A percentile compares a stretch with the other conserved stretches of the same genome.
Conservation (phyloP, 2,329 filamentous ascomycete species). For the Fusarium xylarioides region DNA sequence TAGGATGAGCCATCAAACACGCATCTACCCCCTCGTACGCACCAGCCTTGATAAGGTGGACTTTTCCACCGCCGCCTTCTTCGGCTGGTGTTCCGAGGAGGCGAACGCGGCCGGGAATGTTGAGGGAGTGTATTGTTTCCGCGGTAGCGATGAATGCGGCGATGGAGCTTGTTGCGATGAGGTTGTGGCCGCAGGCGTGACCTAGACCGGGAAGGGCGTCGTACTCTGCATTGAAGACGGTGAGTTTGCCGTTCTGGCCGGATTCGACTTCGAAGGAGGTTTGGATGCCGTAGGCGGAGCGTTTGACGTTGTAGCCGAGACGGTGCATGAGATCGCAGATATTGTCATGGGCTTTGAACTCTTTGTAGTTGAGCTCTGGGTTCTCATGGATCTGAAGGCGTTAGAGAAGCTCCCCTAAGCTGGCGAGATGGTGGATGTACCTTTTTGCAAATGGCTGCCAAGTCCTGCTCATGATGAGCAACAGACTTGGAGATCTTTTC, state of each 20-base stretch:
- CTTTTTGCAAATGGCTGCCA: slow-evolving; percentile 27
- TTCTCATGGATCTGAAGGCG: slow-evolving; percentile 13
- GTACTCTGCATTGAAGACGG: slow-evolving; percentile 32
- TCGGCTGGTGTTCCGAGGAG: slow-evolving; percentile 60
- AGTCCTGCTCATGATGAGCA: slow-evolving; percentile 12
- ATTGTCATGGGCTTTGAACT: slow-evolving; percentile 21
- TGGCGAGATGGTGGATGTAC: neutral
- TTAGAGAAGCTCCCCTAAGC: neutral
- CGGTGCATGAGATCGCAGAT: slow-evolving; percentile 12
- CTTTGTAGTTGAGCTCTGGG: slow-evolving; percentile 22
- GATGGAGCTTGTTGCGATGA: slow-evolving; percentile 28
- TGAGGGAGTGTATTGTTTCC: slow-evolving; percentile 7
- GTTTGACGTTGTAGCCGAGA: slow-evolving; percentile 14
- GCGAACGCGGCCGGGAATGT: neutral
- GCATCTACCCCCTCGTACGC: slow-evolving; percentile 52
- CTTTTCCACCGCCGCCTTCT: slow-evolving; percentile 62
- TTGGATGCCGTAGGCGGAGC: slow-evolving; percentile 9
- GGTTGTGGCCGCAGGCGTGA: slow-evolving; percentile 27
- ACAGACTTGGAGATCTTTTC: slow-evolving; percentile 22
- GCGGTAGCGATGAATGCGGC: slow-evolving; percentile 28
- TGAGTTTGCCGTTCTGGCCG: slow-evolving; percentile 15
- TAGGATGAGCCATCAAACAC: slow-evolving; percentile 44
- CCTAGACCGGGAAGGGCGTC: slow-evolving; percentile 25
- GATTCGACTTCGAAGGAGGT: slow-evolving; percentile 26
- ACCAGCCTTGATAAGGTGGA: slow-evolving; percentile 55